phyloP scores from a whole-genome alignment of 2,329 filamentous ascomycete species.

The Aspergillus aculeatinus region DNA sequence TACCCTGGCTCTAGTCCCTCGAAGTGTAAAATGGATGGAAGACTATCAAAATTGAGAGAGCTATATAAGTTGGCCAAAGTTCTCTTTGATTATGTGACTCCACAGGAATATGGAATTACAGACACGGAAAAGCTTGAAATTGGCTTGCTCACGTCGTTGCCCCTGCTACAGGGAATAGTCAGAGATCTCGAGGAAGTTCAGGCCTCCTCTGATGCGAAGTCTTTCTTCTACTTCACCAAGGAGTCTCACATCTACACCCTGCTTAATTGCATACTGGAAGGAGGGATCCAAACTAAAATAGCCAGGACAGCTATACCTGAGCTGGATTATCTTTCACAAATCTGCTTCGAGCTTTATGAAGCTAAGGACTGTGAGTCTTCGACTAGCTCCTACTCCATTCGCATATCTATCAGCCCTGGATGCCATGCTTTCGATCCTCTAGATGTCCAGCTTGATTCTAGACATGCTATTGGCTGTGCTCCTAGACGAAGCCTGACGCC shows the following conservation, averaged over 20 bases:
- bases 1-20: constrained; percentile 73
- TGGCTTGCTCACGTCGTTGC: constrained; percentile 87
- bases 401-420: constrained; percentile 91
- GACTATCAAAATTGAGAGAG: constrained; percentile 85
- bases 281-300: constrained; percentile 95
- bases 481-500: constrained; percentile 85
- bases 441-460: constrained; percentile 92
- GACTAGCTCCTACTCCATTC: constrained; percentile 89
- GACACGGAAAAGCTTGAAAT: constrained; percentile 98
- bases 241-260: constrained; percentile 98
- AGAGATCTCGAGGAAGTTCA: constrained; percentile 96
- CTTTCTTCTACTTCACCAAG: constrained; percentile 98
- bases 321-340: constrained; percentile 94
- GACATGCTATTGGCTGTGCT: constrained; percentile 93
- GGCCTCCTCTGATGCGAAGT: constrained; percentile 88
- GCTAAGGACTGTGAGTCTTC: constrained; percentile 77
- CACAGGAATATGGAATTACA: constrained; percentile 95
- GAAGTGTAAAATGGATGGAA: constrained; percentile 77
- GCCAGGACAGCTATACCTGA: constrained; percentile 92
- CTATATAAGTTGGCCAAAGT: constrained; percentile 92
- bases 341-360: constrained; percentile 97
- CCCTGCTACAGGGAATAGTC: constrained; percentile 93
- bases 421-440: constrained; percentile 96
- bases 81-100: constrained; percentile 96
- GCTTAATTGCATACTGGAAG: constrained; percentile 95